These are phyloP conservation scores for Raphidocelis subcapitata DNA, from an alignment of 139 green algal genomes.

Conservation along the genomic window DNA sequence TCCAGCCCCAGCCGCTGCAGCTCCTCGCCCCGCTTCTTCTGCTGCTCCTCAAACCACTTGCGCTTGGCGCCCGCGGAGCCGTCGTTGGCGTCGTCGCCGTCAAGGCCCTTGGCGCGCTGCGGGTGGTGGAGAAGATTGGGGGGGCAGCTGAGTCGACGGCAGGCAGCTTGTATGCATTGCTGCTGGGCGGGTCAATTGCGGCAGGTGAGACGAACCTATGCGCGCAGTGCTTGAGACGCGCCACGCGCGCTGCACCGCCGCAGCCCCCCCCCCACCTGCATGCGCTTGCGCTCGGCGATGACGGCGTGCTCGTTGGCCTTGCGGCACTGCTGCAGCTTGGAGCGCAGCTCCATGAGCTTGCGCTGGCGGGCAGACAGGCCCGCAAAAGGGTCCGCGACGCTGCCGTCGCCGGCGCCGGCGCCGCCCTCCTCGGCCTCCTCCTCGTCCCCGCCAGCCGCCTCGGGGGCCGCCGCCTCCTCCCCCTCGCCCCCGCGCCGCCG, in stretches of 20 bases:
- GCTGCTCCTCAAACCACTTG: slow-evolving; percentile 77
- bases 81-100: slow-evolving; percentile 1
- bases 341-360: slow-evolving; percentile 83
- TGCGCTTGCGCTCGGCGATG: slow-evolving; percentile 79
- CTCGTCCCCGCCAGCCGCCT: slow-evolving; percentile 15
- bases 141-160: no score
- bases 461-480: neutral
- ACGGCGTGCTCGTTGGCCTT: slow-evolving; percentile 91
- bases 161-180: no score
- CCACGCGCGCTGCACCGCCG: no score
- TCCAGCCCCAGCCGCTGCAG: slow-evolving; percentile 73
- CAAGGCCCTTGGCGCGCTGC: neutral
- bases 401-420: neutral
- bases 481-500: neutral
- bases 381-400: slow-evolving; percentile 52
- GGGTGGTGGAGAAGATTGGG: neutral
- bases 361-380: slow-evolving; percentile 72
- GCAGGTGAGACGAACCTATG: no score
- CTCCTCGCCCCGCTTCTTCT: slow-evolving; percentile 71
- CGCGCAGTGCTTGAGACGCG: no score
- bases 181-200: no score
- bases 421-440: slow-evolving; percentile 22
- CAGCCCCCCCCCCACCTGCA: slow-evolving; percentile 42
- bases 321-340: slow-evolving; percentile 75
- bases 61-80: slow-evolving; percentile 32